Percentiles rank a stretch among this genome's conserved stretches.
Evolutionary conservation across 352 stramenopile genomes (phyloP).

Genomic region (Phytopythium vexans): DNA sequence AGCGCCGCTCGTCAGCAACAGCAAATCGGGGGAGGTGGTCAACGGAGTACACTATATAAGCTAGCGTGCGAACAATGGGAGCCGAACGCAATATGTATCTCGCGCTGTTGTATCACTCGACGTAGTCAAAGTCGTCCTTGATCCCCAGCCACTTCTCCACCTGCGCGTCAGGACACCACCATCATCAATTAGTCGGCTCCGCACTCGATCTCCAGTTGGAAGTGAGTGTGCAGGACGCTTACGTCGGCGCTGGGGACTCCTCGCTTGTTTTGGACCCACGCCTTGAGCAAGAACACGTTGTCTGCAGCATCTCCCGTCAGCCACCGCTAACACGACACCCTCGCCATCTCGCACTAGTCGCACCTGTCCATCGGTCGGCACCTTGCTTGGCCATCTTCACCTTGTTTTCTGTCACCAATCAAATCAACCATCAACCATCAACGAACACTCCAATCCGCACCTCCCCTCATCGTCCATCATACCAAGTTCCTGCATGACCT

Average conservation of each 20-base stretch:
- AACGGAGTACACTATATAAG: neutral
- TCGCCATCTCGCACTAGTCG: neutral
- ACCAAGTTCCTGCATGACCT: slow-evolving; percentile 62
- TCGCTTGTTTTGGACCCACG: slow-evolving; percentile 80
- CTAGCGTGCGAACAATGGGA: neutral
- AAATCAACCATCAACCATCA: slow-evolving; percentile 2
- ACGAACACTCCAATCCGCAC: neutral
- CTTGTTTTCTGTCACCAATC: slow-evolving; percentile 29
- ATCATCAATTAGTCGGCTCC: neutral
- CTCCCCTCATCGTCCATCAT: neutral
- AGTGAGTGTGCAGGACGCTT: neutral
- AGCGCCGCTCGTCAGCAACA: neutral
- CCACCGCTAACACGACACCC: neutral
- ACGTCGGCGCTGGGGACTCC: slow-evolving; percentile 61
- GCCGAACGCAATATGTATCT: neutral
- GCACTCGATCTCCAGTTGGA: too few relatives aligned
- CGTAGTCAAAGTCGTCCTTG: slow-evolving; percentile 86
- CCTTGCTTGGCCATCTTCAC: slow-evolving; percentile 67
- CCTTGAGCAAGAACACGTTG: slow-evolving; percentile 80
- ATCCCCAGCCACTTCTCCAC: slow-evolving; percentile 86
- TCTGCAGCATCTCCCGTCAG: slow-evolving; percentile 22
- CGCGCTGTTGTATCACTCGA: slow-evolving; percentile 35
- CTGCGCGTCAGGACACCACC: slow-evolving; percentile 15
- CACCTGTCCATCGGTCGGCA: slow-evolving; percentile 76
- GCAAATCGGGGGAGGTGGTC: neutral